Evolutionary conservation across 768 basidiomycete genomes (phyloP).

Genomic region (Punctularia strigosozonata): DNA sequence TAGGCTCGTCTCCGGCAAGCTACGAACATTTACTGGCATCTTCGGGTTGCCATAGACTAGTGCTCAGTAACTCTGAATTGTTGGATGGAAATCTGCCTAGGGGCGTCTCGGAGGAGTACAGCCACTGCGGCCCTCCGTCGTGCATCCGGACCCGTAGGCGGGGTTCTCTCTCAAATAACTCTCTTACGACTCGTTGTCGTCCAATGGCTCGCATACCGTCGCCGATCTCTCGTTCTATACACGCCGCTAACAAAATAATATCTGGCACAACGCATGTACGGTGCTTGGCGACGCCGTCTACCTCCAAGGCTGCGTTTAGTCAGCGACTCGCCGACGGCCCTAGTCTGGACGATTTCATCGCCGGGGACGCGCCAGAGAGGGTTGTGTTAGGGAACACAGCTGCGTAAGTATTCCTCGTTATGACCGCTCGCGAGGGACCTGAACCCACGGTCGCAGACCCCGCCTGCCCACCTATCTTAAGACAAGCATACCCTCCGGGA

Average conservation of each 20-base stretch:
- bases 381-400: slow-evolving; percentile 63
- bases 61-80: too few species aligned
- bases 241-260: too few species aligned
- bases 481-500: slow-evolving; percentile 83
- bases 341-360: slow-evolving; percentile 70
- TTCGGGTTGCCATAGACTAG: too few species aligned
- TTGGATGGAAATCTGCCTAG: too few species aligned
- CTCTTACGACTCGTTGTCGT: too few species aligned
- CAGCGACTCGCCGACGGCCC: slow-evolving; percentile 55
- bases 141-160: too few species aligned
- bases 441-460: slow-evolving; percentile 37
- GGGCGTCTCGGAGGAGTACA: too few species aligned
- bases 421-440: slow-evolving; percentile 1
- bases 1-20: too few species aligned
- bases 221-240: too few species aligned
- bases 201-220: too few species aligned
- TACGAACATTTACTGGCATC: neutral
- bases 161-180: too few species aligned
- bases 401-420: slow-evolving; percentile 31
- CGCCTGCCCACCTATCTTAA: slow-evolving; percentile 82
- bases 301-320: slow-evolving; percentile 32
- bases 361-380: slow-evolving; percentile 42
- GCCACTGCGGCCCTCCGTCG: too few species aligned
- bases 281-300: slow-evolving; percentile 35
- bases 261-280: slow-evolving; percentile 28